Evolutionary conservation across 805 yeast species (phyloP), one percentile per base, ranked within the genome.

Genomic region (Wickerhamiella cacticola): DNA sequence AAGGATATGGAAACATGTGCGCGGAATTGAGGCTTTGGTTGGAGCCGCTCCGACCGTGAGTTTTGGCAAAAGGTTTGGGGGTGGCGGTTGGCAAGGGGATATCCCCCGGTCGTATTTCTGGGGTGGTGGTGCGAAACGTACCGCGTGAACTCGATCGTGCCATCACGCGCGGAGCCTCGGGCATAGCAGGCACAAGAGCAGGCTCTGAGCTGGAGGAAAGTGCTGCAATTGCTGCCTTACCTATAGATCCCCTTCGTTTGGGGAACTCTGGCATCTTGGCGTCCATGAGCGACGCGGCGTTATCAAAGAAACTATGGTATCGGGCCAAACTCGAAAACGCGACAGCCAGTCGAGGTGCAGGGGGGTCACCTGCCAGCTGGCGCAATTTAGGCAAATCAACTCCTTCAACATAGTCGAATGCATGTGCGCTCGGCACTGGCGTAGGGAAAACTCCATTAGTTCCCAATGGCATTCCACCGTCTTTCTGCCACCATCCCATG

Each of bases 311-410:
- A 29, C 21, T 6, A n/a, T 24, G n/a, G 16, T 5, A 18, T 10
- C 41, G 18, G 12, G 26, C 22, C 18, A 33, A 18, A 16, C 36
- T 31, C 39, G 45, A 13, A n/a, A 33, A 21, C 23, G 39, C 28
- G 25, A n/a, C 62, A 81, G 74, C 50, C 68, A 66, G 61, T 84
- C 86, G 66, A 82, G 84, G 52, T 68, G 72, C 16, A 61, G 60
- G 55, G 5, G 5, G 36, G 81, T 73, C 68, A 84, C 95, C 52
- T 79, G 48, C 41, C 9, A 45, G 6, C 6, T 23, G 25, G 3
- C 26, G 18, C 24, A 45, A 38, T n/a, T 29, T 26, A 6, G 41
- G 18, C 4, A 28, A 31, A 7, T 31, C 26, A 25, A 38, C 23
- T n/a, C 25, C 22, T 4, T 29, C 21, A 12, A 29, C 8, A n/a